Evolutionary conservation across 495 filamentous ascomycete genomes (phyloP).

Genomic region (Recurvomyces mirabilis): DNA sequence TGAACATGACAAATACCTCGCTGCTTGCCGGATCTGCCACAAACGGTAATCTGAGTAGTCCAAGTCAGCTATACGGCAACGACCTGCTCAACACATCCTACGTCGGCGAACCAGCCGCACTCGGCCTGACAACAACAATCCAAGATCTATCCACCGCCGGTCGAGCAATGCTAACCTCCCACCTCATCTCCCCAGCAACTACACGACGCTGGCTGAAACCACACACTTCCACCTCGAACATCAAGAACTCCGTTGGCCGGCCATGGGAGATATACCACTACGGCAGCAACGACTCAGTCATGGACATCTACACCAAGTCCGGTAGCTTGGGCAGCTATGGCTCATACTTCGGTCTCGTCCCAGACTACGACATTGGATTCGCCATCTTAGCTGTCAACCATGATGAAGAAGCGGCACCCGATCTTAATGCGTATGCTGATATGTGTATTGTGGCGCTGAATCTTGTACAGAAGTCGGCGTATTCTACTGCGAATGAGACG

Average conservation of each 20-base stretch:
- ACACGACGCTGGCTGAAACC: slow-evolving; percentile 40
- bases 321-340: slow-evolving; percentile 1
- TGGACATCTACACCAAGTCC: slow-evolving; percentile 8
- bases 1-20: no score
- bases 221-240: slow-evolving; percentile 38
- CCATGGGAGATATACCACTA: slow-evolving; percentile 11
- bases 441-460: not conserved
- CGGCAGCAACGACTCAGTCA: not conserved
- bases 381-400: slow-evolving; percentile 6
- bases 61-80: not conserved
- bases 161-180: slow-evolving; percentile 40
- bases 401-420: not conserved
- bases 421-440: not conserved
- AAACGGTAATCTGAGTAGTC: no score
- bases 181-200: slow-evolving; percentile 31
- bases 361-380: slow-evolving; percentile 7
- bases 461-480: not conserved
- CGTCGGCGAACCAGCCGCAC: slow-evolving; percentile 16
- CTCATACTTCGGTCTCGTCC: slow-evolving; percentile 8
- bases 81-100: slow-evolving; percentile 7
- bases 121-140: slow-evolving; percentile 24
- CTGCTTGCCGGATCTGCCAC: no score
- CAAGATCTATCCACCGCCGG: slow-evolving; percentile 30
- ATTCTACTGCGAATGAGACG: not conserved
- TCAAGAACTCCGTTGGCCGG: slow-evolving; percentile 35